Base-by-base conservation (phyloP, 2,329 filamentous ascomycete species). In the Ophiostoma montium region DNA sequence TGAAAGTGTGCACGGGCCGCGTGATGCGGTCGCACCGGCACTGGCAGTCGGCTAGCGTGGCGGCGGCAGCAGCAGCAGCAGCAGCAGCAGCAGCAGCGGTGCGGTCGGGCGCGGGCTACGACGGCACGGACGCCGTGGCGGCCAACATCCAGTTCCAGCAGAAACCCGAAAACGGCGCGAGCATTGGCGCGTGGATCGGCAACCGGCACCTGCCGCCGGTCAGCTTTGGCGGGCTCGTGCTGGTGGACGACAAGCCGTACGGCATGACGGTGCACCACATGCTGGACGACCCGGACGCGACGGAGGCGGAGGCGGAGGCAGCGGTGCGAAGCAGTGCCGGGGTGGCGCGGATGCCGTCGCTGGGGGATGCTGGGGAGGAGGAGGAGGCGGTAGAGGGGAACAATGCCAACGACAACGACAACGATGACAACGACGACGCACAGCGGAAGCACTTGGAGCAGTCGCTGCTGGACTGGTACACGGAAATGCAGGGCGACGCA, bases 211-310 rank as follows among this genome's bases (percentile, higher is more conserved):
- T 95, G 3, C 88, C 89, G 6, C 87, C 90, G 2, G 90, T 94
- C 3, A 94, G 87, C 31, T 88, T 94, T 56, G 90, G 90, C 12
- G 90, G 90, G 9, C 74, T 95, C 4, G 79, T 96, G 36, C 68
- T 92, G 31, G 79, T 96, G 2, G 88, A 96, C 60, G 80, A 84
- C 49, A 80, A 84, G 62, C 78, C 86, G 0, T 92, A 88, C 59
- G 90, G 90, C 12, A 92, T 96, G 86, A 95, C 87, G 19, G 90
- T 96, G 0, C 90, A 96, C 60, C 90, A 96, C 63, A 90, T 96
- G 80, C 76, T 96, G 2, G 90, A 95, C 69, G 76, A 80, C 50
- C 77, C 76, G 1, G 75, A 76, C 3, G 63, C 65, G 19, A 58
- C 54, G 0, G 41, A 52, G 51, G 39, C 55, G 19, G 53, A 53